Evolutionary conservation across 2,329 filamentous ascomycete genomes (phyloP).

Genomic region (Paraconiothyrium brasiliense): DNA sequence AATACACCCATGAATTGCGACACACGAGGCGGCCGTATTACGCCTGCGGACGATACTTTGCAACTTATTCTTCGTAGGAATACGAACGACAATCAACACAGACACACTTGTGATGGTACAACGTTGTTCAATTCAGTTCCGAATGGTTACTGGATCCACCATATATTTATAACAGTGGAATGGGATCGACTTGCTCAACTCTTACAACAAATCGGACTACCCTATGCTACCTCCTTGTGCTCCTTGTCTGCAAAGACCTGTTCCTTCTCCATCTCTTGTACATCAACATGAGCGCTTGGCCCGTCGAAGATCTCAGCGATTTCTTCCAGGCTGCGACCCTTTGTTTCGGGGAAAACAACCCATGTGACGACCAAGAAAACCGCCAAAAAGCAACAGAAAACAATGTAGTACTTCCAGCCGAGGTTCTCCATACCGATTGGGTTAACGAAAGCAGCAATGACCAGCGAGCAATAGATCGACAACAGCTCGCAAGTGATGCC

Average conservation of each 20-base stretch:
- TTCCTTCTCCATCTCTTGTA: conserved; percentile 1
- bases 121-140: neutral
- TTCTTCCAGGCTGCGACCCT: conserved; percentile 63
- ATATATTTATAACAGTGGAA: neutral
- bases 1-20: too few species aligned
- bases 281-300: conserved; percentile 6
- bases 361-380: conserved; percentile 61
- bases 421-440: conserved; percentile 27
- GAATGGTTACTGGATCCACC: neutral
- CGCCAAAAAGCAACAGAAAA: conserved; percentile 61
- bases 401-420: conserved; percentile 42
- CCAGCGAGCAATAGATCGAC: conserved; percentile 55
- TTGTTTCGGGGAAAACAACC: conserved; percentile 67
- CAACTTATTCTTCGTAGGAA: neutral
- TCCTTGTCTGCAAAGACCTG: conserved; percentile 3
- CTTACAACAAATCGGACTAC: neutral
- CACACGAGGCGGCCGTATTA: too few species aligned
- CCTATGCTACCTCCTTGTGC: conserved; percentile 6
- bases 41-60: neutral
- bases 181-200: neutral
- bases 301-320: conserved; percentile 55
- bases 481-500: conserved; percentile 40
- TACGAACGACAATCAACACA: neutral
- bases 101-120: neutral
- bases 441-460: conserved; percentile 52